Conservation (phyloP, 257 asterid genomes). For the Lantana camara region DNA sequence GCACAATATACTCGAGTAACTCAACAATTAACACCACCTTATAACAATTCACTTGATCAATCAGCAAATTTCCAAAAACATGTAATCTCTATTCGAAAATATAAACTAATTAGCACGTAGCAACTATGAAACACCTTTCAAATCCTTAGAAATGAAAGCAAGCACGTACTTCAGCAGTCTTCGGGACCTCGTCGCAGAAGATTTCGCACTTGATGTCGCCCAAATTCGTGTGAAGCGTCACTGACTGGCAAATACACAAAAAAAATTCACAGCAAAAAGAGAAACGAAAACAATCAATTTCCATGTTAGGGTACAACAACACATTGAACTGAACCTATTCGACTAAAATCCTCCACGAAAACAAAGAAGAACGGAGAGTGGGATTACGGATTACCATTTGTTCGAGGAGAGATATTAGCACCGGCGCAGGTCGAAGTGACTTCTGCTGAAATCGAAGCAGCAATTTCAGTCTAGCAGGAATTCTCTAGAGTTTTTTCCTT, state of each 20-base stretch:
- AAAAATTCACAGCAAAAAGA: neutral
- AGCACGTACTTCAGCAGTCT: slow-evolving; percentile 74
- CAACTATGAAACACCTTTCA: neutral
- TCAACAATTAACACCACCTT: slow-evolving; percentile 5
- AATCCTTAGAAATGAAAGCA: neutral
- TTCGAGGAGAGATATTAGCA: neutral
- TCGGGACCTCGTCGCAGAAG: slow-evolving; percentile 94
- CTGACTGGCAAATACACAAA: slow-evolving; percentile 53
- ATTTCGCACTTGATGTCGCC: slow-evolving; percentile 98
- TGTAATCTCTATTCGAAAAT: neutral
- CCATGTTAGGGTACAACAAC: neutral
- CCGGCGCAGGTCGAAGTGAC: neutral
- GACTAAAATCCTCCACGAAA: slow-evolving; percentile 42
- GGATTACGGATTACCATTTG: slow-evolving; percentile 37
- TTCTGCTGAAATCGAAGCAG: slow-evolving; percentile 13
- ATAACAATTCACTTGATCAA: neutral
- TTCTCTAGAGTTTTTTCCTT: neutral
- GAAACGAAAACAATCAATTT: neutral
- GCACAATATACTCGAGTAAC: slow-evolving; percentile 6
- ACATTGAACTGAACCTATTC: slow-evolving; percentile 34
- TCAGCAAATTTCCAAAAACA: neutral
- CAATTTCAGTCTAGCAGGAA: slow-evolving; percentile 1
- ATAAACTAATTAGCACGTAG: neutral
- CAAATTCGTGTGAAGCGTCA: slow-evolving; percentile 92
- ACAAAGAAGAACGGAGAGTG: neutral